Conservation (phyloP, 345 rosid genomes). For the Raphanus raphanistrum region DNA sequence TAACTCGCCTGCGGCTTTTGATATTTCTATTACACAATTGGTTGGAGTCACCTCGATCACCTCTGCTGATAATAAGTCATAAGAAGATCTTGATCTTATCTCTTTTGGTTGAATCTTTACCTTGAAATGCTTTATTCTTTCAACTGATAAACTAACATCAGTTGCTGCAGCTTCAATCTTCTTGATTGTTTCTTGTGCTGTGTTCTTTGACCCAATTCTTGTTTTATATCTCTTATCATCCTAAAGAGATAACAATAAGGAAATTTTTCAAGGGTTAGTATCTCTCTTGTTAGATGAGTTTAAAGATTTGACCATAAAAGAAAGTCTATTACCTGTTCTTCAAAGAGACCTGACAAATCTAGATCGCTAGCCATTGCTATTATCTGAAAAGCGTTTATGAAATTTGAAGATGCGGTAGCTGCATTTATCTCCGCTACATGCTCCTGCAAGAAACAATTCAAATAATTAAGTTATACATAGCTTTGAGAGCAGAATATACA, state of each 20-base stretch:
- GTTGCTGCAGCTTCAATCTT: conserved; percentile 84
- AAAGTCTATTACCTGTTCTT: conserved; percentile 53
- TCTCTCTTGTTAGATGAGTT: conserved; percentile 2
- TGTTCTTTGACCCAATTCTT: conserved; percentile 67
- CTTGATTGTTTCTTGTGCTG: conserved; percentile 66
- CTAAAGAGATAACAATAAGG: conserved; percentile 34
- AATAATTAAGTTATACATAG: background rate
- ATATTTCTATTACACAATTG: conserved; percentile 82
- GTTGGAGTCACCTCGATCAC: conserved; percentile 84
- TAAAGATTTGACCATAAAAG: conserved; percentile 1
- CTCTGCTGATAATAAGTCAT: conserved; percentile 73
- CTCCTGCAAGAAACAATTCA: conserved; percentile 51
- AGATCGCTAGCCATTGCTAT: conserved; percentile 94
- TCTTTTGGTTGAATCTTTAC: conserved; percentile 69
- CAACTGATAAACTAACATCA: conserved; percentile 59
- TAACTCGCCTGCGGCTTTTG: conserved; percentile 75
- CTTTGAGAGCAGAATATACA: background rate
- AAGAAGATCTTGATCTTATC: conserved; percentile 60
- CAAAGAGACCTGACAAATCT: conserved; percentile 91
- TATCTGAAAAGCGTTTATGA: conserved; percentile 86
- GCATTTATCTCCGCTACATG: conserved; percentile 44
- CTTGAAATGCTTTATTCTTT: conserved; percentile 59
- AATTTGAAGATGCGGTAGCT: conserved; percentile 53
- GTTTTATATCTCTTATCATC: conserved; percentile 66
- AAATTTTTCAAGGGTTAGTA: background rate